phyloP scores from a whole-genome alignment of 495 filamentous ascomycete species.

The Trichocladium antarcticum region DNA sequence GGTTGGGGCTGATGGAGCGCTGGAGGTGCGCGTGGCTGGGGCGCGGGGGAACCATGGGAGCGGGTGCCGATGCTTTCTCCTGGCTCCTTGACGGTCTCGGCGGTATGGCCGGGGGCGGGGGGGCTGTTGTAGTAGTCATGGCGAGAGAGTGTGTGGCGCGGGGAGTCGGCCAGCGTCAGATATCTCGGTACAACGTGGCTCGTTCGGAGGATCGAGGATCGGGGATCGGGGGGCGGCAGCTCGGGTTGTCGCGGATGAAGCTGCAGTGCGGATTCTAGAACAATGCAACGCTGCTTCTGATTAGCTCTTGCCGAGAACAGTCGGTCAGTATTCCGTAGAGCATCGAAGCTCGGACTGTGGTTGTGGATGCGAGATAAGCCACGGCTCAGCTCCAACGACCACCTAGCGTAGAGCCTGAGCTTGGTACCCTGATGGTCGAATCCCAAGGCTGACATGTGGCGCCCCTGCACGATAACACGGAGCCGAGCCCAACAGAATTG shows the following conservation, averaged over 20 bases:
- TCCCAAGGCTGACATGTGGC: not conserved
- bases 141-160: slow-evolving; percentile 5
- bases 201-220: not conserved
- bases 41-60: slow-evolving; percentile 59
- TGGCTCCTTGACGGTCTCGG: slow-evolving; percentile 48
- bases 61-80: slow-evolving; percentile 36
- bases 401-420: too few relatives aligned
- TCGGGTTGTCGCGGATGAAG: not conserved
- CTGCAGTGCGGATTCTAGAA: too few relatives aligned
- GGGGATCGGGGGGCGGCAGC: not conserved
- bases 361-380: not conserved
- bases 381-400: too few relatives aligned
- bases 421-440: not conserved
- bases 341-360: too few relatives aligned
- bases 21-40: slow-evolving; percentile 54
- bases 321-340: too few relatives aligned
- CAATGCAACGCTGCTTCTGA: too few relatives aligned
- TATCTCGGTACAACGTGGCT: not conserved
- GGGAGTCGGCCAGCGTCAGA: not conserved
- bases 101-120: slow-evolving; percentile 48
- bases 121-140: slow-evolving; percentile 42
- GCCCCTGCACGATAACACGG: not conserved
- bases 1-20: slow-evolving; percentile 66
- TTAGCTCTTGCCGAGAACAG: not conserved
- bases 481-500: not conserved